Conservation (phyloP, 2,329 filamentous ascomycete species). For the Moelleriella libera region DNA sequence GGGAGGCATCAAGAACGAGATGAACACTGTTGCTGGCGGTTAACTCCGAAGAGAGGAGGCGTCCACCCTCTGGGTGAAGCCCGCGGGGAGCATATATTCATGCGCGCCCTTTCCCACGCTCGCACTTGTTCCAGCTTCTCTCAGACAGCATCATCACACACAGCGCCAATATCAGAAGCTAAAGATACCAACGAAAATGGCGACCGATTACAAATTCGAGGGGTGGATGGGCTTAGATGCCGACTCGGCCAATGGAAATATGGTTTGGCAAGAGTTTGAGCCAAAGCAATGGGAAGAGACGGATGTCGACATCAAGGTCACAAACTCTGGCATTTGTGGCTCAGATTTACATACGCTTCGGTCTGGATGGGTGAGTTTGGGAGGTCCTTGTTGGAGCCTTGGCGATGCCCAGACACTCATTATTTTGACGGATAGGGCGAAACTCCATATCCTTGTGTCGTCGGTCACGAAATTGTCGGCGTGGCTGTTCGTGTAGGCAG, state of each 20-base stretch:
- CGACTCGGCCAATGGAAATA: conserved; percentile 31
- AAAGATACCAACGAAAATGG: conserved; percentile 2
- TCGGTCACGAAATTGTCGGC: conserved; percentile 55
- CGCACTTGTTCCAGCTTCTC: too few relatives aligned
- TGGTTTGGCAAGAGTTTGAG: conserved; percentile 41
- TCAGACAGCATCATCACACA: too few relatives aligned
- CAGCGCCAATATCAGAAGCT: not conserved
- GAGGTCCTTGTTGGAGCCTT: not conserved
- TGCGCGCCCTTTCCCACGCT: too few relatives aligned
- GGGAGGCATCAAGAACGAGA: not conserved
- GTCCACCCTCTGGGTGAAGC: not conserved
- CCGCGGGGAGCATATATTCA: not conserved
- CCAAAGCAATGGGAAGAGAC: conserved; percentile 53
- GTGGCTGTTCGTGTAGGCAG: conserved; percentile 38
- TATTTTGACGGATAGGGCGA: not conserved
- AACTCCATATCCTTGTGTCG: conserved; percentile 28
- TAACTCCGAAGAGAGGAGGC: not conserved
- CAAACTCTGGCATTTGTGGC: conserved; percentile 53
- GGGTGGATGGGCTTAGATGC: conserved; percentile 33
- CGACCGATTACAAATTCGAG: conserved; percentile 30
- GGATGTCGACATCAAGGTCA: conserved; percentile 50
- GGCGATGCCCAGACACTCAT: too few relatives aligned
- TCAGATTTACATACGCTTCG: conserved; percentile 45
- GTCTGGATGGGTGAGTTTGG: conserved; percentile 31
- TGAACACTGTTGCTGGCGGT: not conserved